phyloP scores from a whole-genome alignment of 805 yeast species.

The Ogataea thermomethanolica region DNA sequence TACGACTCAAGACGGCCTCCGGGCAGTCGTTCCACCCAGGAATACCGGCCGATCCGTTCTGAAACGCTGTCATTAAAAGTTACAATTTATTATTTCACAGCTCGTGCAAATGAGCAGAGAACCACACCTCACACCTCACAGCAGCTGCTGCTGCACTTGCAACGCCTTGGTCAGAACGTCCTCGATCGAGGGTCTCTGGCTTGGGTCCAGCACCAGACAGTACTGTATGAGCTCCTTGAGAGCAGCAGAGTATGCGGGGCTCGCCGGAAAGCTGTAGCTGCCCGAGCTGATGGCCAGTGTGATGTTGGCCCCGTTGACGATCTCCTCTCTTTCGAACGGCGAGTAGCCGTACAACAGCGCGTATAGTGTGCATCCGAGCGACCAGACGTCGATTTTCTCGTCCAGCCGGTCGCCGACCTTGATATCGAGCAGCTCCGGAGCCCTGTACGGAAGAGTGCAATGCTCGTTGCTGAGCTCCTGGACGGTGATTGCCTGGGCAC shows the following conservation, averaged over 20 bases:
- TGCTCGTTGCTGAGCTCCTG: constrained; percentile 83
- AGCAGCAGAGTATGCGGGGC: constrained; percentile 50
- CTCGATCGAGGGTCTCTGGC: constrained; percentile 60
- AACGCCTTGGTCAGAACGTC: constrained; percentile 51
- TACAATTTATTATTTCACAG: neutral
- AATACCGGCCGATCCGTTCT: constrained; percentile 24
- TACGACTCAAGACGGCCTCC: constrained; percentile 15
- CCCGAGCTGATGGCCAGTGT: constrained; percentile 72
- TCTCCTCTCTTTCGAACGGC: constrained; percentile 84
- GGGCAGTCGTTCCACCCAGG: constrained; percentile 67
- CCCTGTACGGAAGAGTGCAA: constrained; percentile 82
- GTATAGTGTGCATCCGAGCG: constrained; percentile 81
- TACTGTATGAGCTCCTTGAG: constrained; percentile 51
- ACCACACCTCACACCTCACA: constrained; percentile 6
- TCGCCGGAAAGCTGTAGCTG: constrained; percentile 52
- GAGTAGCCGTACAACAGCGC: constrained; percentile 73
- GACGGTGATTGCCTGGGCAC: constrained; percentile 69
- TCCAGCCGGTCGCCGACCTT: constrained; percentile 60
- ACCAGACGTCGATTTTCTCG: constrained; percentile 87
- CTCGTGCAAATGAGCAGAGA: neutral
- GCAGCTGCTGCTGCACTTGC: constrained; percentile 31
- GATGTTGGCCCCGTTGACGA: constrained; percentile 77
- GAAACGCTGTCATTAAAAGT: constrained; percentile 22
- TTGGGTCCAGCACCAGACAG: constrained; percentile 64
- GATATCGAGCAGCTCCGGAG: constrained; percentile 86